Conservation (phyloP, 805 yeast genomes). For the Starmera caribaea region DNA sequence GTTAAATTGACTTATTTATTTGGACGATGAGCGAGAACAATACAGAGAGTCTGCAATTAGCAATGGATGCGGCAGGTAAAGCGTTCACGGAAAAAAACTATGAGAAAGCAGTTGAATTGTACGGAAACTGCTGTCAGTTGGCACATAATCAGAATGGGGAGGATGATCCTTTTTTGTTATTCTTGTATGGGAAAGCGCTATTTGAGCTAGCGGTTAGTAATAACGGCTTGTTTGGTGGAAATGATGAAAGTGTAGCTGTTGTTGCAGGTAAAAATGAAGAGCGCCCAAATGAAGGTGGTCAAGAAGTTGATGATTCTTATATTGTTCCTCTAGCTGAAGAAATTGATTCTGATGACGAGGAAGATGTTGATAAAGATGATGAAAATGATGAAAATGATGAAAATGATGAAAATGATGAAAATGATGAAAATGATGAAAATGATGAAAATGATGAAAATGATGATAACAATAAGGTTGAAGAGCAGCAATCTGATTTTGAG, state of each 20-base stretch:
- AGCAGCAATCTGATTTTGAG: conserved; percentile 66
- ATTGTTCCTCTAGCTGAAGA: conserved; percentile 29
- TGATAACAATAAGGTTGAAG: conserved; percentile 23
- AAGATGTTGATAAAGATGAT: conserved; percentile 17
- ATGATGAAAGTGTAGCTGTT: conserved; percentile 8
- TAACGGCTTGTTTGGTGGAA: conserved; percentile 67
- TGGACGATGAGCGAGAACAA: conserved; percentile 19
- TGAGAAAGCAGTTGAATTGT: conserved; percentile 58
- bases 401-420: conserved; percentile 16
- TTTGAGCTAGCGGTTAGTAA: conserved; percentile 68
- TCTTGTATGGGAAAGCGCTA: conserved; percentile 69
- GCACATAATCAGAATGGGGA: conserved; percentile 41
- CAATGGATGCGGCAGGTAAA: conserved; percentile 50
- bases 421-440: conserved; percentile 15
- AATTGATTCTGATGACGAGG: conserved; percentile 16
- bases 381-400: conserved; percentile 9
- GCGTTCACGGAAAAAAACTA: conserved; percentile 54
- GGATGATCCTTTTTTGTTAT: conserved; percentile 66
- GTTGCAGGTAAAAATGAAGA: conserved; percentile 18
- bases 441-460: conserved; percentile 8
- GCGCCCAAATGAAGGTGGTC: conserved; percentile 19
- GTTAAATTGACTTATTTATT: too few species aligned
- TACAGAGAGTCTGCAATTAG: conserved; percentile 32
- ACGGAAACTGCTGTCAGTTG: conserved; percentile 64
- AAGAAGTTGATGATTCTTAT: conserved; percentile 18